phyloP scores from a whole-genome alignment of 805 yeast species.

The Hanseniaspora jakobsenii region DNA sequence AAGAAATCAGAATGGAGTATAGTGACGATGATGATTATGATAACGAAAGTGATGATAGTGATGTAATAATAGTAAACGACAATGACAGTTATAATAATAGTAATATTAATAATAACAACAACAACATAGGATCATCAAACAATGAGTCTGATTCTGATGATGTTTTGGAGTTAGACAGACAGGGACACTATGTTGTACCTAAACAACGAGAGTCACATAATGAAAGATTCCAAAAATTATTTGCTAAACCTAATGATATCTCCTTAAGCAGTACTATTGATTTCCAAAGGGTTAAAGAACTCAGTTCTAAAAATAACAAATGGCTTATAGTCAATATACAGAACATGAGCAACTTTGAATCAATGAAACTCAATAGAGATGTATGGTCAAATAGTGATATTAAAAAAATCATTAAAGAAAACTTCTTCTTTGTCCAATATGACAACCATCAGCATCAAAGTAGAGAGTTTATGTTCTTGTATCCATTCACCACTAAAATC shows the following conservation, averaged over 20 bases:
- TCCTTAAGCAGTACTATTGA: neutral
- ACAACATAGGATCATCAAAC: neutral
- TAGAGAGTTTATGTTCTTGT: conserved; percentile 54
- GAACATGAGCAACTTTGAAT: conserved; percentile 69
- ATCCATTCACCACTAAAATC: conserved; percentile 41
- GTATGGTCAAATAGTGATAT: conserved; percentile 68
- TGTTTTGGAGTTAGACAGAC: neutral
- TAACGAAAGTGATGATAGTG: conserved; percentile 2
- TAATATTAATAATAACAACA: too few relatives aligned
- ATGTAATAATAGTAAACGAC: too few relatives aligned
- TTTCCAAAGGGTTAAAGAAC: conserved; percentile 58
- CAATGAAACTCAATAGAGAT: conserved; percentile 86
- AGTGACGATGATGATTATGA: conserved; percentile 40
- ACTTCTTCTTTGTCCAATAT: conserved; percentile 78
- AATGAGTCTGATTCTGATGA: neutral
- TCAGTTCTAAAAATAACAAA: conserved; percentile 49
- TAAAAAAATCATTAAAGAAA: conserved; percentile 48
- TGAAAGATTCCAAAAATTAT: conserved; percentile 64
- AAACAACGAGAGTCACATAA: conserved; percentile 34
- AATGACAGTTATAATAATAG: neutral
- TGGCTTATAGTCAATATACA: conserved; percentile 88
- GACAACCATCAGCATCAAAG: conserved; percentile 70
- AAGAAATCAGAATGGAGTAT: too few relatives aligned
- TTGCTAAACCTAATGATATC: conserved; percentile 83
- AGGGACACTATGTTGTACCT: neutral